These are phyloP conservation scores for Rossbeevera mucosa DNA, from an alignment of 768 basidiomycete genomes.

Conservation along the genomic window DNA sequence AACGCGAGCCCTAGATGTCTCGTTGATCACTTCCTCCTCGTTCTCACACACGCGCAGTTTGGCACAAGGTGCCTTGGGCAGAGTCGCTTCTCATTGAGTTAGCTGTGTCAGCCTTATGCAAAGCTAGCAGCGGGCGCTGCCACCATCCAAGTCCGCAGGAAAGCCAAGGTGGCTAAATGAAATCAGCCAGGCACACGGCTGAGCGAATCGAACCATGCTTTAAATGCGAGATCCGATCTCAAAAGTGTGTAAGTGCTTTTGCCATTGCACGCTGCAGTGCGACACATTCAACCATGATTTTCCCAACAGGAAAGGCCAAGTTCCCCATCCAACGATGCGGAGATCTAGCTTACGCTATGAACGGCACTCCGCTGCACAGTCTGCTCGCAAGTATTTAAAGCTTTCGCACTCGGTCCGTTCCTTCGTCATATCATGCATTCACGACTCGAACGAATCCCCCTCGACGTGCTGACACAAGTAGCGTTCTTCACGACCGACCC, in stretches of 20 bases:
- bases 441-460: conserved; percentile 45
- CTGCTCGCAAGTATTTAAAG: conserved; percentile 23
- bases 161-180: conserved; percentile 35
- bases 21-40: conserved; percentile 16
- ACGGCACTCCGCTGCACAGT: conserved; percentile 30
- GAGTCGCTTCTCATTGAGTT: conserved; percentile 23
- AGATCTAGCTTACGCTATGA: conserved; percentile 32
- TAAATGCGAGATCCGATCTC: conserved; percentile 34
- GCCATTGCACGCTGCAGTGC: conserved; percentile 28
- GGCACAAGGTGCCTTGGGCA: conserved; percentile 7
- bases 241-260: conserved; percentile 28
- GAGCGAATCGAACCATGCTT: conserved; percentile 22
- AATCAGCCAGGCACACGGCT: conserved; percentile 32
- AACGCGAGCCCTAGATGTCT: conserved; percentile 12
- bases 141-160: conserved; percentile 24
- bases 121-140: conserved; percentile 14
- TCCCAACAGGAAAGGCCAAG: conserved; percentile 33
- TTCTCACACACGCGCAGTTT: conserved; percentile 21
- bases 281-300: conserved; percentile 29
- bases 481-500: conserved; percentile 43
- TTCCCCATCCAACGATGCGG: conserved; percentile 31
- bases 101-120: conserved; percentile 20
- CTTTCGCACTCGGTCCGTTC: conserved; percentile 3
- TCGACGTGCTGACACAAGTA: conserved; percentile 54
- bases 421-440: conserved; percentile 38